Percentiles rank a stretch among this genome's conserved stretches.
phyloP scores from a whole-genome alignment of 345 rosid species.

The Erysimum cheiranthoides region DNA sequence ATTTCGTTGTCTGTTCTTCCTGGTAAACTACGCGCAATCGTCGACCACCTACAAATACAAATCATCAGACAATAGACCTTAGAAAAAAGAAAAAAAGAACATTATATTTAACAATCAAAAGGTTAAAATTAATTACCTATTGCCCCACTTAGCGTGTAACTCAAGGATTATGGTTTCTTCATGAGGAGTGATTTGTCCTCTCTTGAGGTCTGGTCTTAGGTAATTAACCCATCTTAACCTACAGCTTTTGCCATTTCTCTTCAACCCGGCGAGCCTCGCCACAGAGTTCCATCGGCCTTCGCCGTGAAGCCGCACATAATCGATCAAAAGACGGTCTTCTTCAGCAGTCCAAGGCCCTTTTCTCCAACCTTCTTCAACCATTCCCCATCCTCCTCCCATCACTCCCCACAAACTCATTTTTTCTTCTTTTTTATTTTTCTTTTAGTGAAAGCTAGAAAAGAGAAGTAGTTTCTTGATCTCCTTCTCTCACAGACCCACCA shows the following conservation, averaged over 20 bases:
- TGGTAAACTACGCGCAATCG: slow-evolving; percentile 90
- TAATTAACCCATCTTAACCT: slow-evolving; percentile 97
- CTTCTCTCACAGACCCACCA: slow-evolving; percentile 18
- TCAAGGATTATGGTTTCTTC: slow-evolving; percentile 86
- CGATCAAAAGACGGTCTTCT: slow-evolving; percentile 79
- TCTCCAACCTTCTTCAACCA: slow-evolving; percentile 79
- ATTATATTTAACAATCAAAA: neutral
- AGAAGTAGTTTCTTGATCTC: slow-evolving; percentile 6
- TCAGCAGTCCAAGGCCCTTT: slow-evolving; percentile 97
- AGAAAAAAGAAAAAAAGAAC: neutral
- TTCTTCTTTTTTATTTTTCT: neutral
- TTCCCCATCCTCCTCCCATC: slow-evolving; percentile 77
- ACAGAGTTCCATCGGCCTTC: slow-evolving; percentile 98
- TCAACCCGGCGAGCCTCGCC: slow-evolving; percentile 83
- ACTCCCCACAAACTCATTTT: slow-evolving; percentile 69
- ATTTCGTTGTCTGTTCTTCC: slow-evolving; percentile 95
- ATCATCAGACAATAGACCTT: slow-evolving; percentile 1
- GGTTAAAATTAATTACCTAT: slow-evolving; percentile 55
- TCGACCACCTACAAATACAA: slow-evolving; percentile 72
- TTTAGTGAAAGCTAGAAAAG: neutral
- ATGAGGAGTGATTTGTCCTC: slow-evolving; percentile 90
- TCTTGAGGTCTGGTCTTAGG: slow-evolving; percentile 92
- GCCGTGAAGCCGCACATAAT: slow-evolving; percentile 76
- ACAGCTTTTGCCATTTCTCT: slow-evolving; percentile 93
- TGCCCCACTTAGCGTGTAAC: slow-evolving; percentile 92